These are phyloP conservation scores for Epichloe typhina DNA, from an alignment of 2,329 filamentous ascomycete species.

Conservation along the genomic window DNA sequence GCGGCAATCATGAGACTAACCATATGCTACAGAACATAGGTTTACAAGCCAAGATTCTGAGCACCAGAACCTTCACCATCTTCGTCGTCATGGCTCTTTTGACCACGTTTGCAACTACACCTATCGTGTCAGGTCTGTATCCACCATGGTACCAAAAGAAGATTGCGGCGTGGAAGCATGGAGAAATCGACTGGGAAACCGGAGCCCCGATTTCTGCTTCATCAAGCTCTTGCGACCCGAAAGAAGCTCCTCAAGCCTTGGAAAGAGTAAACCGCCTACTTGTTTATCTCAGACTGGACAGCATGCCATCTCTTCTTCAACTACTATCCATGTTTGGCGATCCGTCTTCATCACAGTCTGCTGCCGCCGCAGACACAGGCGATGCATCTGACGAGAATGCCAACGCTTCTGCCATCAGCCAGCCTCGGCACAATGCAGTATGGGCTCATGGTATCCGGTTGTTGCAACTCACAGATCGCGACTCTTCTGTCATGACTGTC, in stretches of 20 bases:
- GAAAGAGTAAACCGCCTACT: slow-evolving; percentile 48
- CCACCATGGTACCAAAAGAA: slow-evolving; percentile 48
- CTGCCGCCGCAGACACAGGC: background rate
- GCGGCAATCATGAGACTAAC: background rate
- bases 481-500: slow-evolving; percentile 90
- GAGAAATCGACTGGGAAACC: slow-evolving; percentile 76
- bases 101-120: slow-evolving; percentile 75
- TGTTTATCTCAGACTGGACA: slow-evolving; percentile 75
- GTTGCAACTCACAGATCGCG: slow-evolving; percentile 78
- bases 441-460: slow-evolving; percentile 77
- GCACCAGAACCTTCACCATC: slow-evolving; percentile 73
- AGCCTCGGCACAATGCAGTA: slow-evolving; percentile 20
- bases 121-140: slow-evolving; percentile 60
- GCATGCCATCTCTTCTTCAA: slow-evolving; percentile 67
- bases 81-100: slow-evolving; percentile 90
- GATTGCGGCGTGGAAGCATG: slow-evolving; percentile 49
- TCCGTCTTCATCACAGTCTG: slow-evolving; percentile 11
- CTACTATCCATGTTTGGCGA: slow-evolving; percentile 69
- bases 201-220: slow-evolving; percentile 9
- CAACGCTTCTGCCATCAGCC: background rate
- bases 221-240: slow-evolving; percentile 6
- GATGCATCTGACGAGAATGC: slow-evolving; percentile 9
- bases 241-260: slow-evolving; percentile 1
- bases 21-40: slow-evolving; percentile 48
- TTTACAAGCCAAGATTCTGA: slow-evolving; percentile 69